phyloP scores from a whole-genome alignment of 441 rosid genomes.

The Gossypium lobatum region DNA sequence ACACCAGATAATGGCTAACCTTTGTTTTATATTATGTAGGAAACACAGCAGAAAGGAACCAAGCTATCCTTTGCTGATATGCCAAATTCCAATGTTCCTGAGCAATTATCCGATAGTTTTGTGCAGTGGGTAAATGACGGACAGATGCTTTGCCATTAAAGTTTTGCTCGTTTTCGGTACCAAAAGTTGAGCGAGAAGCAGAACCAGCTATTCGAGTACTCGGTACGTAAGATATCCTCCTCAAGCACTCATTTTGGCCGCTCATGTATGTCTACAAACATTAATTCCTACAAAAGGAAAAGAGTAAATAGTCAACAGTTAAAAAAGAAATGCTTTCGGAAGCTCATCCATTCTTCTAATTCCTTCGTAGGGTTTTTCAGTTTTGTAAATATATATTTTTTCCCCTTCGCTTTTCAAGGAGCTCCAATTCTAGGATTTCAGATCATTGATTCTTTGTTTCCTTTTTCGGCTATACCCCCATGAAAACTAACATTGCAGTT shows the following conservation, averaged over 20 bases:
- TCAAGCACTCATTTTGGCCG: background rate
- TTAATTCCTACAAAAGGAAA: slow-evolving; percentile 20
- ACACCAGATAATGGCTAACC: background rate
- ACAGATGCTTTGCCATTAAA: slow-evolving; percentile 74
- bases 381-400: slow-evolving; percentile 31
- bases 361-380: slow-evolving; percentile 19
- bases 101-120: slow-evolving; percentile 70
- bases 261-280: slow-evolving; percentile 2
- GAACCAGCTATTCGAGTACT: slow-evolving; percentile 7
- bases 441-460: slow-evolving; percentile 44
- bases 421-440: slow-evolving; percentile 36
- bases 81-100: slow-evolving; percentile 28
- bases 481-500: slow-evolving; percentile 19
- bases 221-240: slow-evolving; percentile 14
- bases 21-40: slow-evolving; percentile 27
- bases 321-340: slow-evolving; percentile 29
- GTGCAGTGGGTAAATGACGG: slow-evolving; percentile 77
- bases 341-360: slow-evolving; percentile 26
- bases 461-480: slow-evolving; percentile 17
- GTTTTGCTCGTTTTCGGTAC: background rate
- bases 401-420: slow-evolving; percentile 17
- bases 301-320: slow-evolving; percentile 48
- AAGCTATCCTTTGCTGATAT: slow-evolving; percentile 35
- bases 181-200: background rate
- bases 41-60: slow-evolving; percentile 36